Evolutionary conservation across 305 asterid species (phyloP).

Genomic region (Solanum hybrid): DNA sequence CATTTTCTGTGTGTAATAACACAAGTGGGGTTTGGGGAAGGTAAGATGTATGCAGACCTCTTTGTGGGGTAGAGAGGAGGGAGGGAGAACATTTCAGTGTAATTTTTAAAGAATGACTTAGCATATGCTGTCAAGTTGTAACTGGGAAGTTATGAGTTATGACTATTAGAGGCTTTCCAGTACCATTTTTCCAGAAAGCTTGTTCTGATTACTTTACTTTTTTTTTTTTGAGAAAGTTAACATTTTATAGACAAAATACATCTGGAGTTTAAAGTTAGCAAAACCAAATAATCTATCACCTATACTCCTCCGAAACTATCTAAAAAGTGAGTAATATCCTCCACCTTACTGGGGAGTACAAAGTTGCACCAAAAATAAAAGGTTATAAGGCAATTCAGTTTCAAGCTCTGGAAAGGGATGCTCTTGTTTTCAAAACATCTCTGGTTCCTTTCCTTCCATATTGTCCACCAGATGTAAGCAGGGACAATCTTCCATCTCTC

Average conservation of each 20-base stretch:
- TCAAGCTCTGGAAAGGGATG: neutral
- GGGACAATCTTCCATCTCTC: neutral
- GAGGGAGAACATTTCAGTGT: neutral
- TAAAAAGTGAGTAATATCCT: neutral
- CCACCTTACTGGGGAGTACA: neutral
- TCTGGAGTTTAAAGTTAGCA: neutral
- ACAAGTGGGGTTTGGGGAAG: neutral
- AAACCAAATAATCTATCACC: neutral
- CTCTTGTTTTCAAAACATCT: neutral
- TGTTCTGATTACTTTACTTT: neutral
- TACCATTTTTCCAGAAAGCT: neutral
- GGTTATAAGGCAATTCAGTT: neutral
- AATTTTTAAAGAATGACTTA: neutral
- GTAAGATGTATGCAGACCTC: neutral
- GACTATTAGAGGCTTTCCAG: neutral
- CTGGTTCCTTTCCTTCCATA: neutral
- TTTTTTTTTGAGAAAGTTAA: neutral
- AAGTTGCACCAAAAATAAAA: neutral
- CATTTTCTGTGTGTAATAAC: neutral
- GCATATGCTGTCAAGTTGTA: neutral
- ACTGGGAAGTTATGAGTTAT: neutral
- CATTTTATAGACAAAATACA: neutral
- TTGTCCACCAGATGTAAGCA: neutral
- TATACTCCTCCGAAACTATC: neutral
- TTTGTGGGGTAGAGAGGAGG: neutral